These are phyloP conservation scores for Pittosporum tobira DNA, from an alignment of 129 eudicot species.

Conservation along the genomic window DNA sequence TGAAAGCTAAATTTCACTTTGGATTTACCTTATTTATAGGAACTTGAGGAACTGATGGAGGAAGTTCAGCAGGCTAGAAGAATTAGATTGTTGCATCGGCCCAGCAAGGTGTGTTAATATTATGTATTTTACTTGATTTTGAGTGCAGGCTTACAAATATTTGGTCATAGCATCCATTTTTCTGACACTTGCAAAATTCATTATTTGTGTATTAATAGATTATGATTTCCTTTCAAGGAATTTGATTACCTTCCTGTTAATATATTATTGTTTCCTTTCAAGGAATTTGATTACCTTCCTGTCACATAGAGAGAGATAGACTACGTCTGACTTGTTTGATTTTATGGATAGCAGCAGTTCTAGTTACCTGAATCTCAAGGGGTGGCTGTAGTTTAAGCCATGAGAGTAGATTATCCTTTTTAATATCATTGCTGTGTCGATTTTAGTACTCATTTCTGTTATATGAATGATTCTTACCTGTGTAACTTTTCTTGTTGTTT, in stretches of 20 bases:
- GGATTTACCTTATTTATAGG: slow-evolving; percentile 36
- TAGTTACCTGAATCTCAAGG: background rate
- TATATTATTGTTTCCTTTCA: no score
- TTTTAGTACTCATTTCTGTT: background rate
- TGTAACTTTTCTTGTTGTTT: background rate
- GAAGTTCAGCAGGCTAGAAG: slow-evolving; percentile 93
- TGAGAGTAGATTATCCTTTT: background rate
- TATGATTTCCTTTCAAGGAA: background rate
- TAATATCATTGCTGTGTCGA: background rate
- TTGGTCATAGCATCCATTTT: background rate
- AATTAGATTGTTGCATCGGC: slow-evolving; percentile 83
- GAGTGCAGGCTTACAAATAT: background rate
- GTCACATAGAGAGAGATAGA: background rate
- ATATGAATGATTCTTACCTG: background rate
- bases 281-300: no score
- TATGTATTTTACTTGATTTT: background rate
- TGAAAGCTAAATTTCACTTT: slow-evolving; percentile 3
- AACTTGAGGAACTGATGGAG: slow-evolving; percentile 66
- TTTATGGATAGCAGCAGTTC: background rate
- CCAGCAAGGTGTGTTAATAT: slow-evolving; percentile 61
- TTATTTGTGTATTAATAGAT: no score
- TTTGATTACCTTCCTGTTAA: background rate
- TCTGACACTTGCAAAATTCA: no score
- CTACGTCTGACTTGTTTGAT: no score
- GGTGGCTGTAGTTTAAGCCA: background rate